phyloP scores from a whole-genome alignment of 495 filamentous ascomycete genomes.

The Xylaria telfairii region DNA sequence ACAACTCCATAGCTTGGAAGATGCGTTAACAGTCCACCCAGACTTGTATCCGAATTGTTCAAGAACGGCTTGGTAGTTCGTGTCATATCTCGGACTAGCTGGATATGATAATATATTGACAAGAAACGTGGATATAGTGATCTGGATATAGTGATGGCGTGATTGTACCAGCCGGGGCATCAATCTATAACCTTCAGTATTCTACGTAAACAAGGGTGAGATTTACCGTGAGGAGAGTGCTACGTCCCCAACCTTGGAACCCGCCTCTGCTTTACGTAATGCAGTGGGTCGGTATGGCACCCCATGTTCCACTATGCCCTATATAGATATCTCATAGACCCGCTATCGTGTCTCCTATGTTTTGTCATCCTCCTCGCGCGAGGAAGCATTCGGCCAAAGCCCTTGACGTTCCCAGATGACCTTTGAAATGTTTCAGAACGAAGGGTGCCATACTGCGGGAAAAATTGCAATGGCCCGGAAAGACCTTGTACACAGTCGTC shows the following conservation, averaged over 20 bases:
- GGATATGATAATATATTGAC: no score
- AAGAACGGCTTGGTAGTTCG: not conserved
- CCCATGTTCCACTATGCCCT: slow-evolving; percentile 18
- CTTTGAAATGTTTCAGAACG: not conserved
- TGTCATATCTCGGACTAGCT: slow-evolving; percentile 3
- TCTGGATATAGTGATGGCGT: not conserved
- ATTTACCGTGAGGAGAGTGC: no score
- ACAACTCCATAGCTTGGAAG: slow-evolving; percentile 6
- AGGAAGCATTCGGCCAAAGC: not conserved
- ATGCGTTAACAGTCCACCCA: slow-evolving; percentile 12
- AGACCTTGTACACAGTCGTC: not conserved
- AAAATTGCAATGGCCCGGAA: not conserved
- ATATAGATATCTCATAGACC: not conserved
- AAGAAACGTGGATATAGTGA: not conserved
- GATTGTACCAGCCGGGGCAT: not conserved
- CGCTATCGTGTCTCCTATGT: not conserved
- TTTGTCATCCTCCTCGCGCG: not conserved
- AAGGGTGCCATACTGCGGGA: not conserved
- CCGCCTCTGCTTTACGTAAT: not conserved
- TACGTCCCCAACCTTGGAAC: no score
- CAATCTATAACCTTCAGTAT: not conserved
- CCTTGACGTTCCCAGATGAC: not conserved
- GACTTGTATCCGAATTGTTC: not conserved
- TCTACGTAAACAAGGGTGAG: not conserved
- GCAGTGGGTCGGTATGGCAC: slow-evolving; percentile 10